Evolutionary conservation across 2,329 filamentous ascomycete species (phyloP).

Genomic region (Colletotrichum tofieldiae): DNA sequence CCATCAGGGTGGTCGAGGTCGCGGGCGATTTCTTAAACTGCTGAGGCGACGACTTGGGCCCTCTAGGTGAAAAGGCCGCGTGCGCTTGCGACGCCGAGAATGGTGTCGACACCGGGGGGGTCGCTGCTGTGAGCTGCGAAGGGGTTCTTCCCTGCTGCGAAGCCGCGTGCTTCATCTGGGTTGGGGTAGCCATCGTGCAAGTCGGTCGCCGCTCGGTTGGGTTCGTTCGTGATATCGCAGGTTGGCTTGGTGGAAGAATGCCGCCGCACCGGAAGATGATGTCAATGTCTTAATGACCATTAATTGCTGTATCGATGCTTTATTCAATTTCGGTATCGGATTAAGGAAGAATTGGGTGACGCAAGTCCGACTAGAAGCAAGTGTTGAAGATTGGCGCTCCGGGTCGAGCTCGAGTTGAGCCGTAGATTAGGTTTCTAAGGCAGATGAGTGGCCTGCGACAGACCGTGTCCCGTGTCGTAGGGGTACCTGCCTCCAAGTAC

Average conservation of each 20-base stretch:
- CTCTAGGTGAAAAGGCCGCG: constrained; percentile 73
- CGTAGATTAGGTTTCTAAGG: not conserved
- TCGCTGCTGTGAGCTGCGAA: constrained; percentile 69
- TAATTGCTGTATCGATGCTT: not conserved
- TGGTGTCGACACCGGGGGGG: constrained; percentile 77
- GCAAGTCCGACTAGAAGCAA: not conserved
- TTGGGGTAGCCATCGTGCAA: constrained; percentile 64
- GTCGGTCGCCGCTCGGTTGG: constrained; percentile 5
- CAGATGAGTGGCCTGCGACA: not conserved
- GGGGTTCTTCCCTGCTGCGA: constrained; percentile 68
- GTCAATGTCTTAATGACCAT: constrained; percentile 8
- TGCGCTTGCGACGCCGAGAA: constrained; percentile 71
- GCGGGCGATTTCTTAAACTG: constrained; percentile 76
- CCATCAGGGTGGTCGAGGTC: constrained; percentile 64
- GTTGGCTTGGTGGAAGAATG: not conserved
- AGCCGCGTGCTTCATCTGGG: constrained; percentile 65
- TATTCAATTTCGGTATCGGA: not conserved
- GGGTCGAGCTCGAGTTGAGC: constrained; percentile 13
- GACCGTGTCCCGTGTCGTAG: constrained; percentile 10
- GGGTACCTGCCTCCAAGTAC: not conserved
- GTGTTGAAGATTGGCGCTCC: constrained; percentile 1
- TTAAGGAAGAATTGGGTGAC: not conserved
- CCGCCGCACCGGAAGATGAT: constrained; percentile 1
- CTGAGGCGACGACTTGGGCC: constrained; percentile 73
- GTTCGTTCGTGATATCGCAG: not conserved